Evolutionary conservation across 192 early-diverging fungal genomes (phyloP).

Genomic region (Rhizoclosmatium sp.): DNA sequence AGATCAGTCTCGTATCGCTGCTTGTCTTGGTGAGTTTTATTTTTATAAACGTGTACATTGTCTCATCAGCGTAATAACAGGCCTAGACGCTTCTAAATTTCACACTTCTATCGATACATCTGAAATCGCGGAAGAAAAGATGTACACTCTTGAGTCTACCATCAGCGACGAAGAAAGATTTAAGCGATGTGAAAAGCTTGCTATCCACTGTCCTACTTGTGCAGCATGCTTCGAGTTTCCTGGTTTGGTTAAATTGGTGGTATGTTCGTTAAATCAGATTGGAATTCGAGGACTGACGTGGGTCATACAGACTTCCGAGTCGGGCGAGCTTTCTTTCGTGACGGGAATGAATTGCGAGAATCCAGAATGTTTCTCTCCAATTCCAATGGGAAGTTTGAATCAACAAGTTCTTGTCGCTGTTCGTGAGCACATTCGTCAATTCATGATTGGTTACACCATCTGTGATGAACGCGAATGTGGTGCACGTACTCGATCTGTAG

Average conservation of each 20-base stretch:
- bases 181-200: constrained; percentile 32
- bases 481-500: constrained; percentile 69
- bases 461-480: constrained; percentile 85
- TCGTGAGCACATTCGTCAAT: constrained; percentile 70
- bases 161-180: constrained; percentile 79
- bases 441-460: constrained; percentile 74
- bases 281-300: constrained; percentile 37
- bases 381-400: constrained; percentile 57
- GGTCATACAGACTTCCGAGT: neutral
- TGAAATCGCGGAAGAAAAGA: constrained; percentile 53
- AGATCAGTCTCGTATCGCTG: constrained; percentile 77
- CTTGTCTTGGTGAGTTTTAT: constrained; percentile 70
- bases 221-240: constrained; percentile 54
- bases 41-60: neutral
- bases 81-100: constrained; percentile 75
- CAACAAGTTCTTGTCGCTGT: constrained; percentile 74
- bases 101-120: constrained; percentile 16
- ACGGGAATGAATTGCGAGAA: constrained; percentile 53
- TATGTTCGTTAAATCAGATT: constrained; percentile 40
- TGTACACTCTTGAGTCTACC: constrained; percentile 80
- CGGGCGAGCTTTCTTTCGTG: constrained; percentile 11
- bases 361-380: constrained; percentile 55
- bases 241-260: constrained; percentile 35
- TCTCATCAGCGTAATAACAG: constrained; percentile 17
- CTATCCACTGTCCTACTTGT: constrained; percentile 62